phyloP scores from a whole-genome alignment of 177 flowering plant genomes.

The Vitis hybrid region DNA sequence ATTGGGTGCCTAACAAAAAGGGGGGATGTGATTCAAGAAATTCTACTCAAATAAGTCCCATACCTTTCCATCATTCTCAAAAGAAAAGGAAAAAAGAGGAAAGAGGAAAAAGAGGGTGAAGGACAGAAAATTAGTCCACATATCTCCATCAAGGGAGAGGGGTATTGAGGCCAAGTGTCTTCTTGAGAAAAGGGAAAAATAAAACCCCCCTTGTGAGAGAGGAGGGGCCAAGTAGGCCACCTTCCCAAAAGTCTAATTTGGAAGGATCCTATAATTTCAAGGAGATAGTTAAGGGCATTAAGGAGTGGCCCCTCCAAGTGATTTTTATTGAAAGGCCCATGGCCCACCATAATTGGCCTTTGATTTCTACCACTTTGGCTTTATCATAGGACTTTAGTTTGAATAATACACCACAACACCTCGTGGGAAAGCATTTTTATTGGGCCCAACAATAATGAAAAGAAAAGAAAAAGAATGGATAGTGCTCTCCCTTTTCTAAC shows the following conservation, averaged over 20 bases:
- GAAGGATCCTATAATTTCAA: slow-evolving; percentile 15
- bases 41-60: slow-evolving; percentile 2
- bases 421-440: background rate
- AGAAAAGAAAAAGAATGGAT: background rate
- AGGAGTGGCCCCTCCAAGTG: background rate
- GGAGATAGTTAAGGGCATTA: slow-evolving; percentile 7
- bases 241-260: slow-evolving; percentile 21
- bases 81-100: background rate
- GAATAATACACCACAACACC: background rate
- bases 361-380: background rate
- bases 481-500: background rate
- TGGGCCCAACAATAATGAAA: too few relatives aligned
- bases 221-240: slow-evolving; percentile 6
- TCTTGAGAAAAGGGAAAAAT: slow-evolving; percentile 1
- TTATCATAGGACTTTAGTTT: background rate
- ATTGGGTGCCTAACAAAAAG: background rate
- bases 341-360: slow-evolving; percentile 11
- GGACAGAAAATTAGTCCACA: background rate
- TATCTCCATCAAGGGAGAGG: slow-evolving; percentile 8
- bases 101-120: background rate
- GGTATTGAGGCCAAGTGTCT: slow-evolving; percentile 1
- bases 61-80: background rate
- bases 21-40: background rate
- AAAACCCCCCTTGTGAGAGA: background rate
- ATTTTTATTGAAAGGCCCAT: background rate